Conservation (phyloP, 2,329 filamentous ascomycete species). For the Cordyceps fumosorosea region DNA sequence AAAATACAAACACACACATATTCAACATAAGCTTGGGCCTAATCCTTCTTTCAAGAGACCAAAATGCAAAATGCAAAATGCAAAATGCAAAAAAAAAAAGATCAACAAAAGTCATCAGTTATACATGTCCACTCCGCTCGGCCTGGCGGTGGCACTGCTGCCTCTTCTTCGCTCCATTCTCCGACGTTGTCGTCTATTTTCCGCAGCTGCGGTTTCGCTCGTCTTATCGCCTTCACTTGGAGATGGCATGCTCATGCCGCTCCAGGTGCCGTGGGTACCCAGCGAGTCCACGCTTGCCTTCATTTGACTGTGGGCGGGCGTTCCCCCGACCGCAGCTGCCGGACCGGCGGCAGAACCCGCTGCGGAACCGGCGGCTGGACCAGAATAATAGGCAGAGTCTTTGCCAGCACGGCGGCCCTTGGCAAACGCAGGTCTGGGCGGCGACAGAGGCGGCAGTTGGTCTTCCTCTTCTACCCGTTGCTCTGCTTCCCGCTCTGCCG, state of each 20-base stretch:
- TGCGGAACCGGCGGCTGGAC: slow-evolving; percentile 36
- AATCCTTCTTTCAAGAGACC: background rate
- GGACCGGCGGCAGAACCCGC: slow-evolving; percentile 35
- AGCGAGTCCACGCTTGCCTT: slow-evolving; percentile 42
- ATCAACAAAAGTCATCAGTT: slow-evolving; percentile 20
- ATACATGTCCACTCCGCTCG: slow-evolving; percentile 32
- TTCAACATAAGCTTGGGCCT: slow-evolving; percentile 16
- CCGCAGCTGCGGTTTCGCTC: slow-evolving; percentile 32
- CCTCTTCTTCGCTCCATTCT: slow-evolving; percentile 46
- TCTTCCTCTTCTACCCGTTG: slow-evolving; percentile 33
- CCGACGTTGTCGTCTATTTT: slow-evolving; percentile 47
- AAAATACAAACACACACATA: slow-evolving; percentile 18
- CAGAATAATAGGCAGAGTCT: slow-evolving; percentile 57
- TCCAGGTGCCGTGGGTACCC: slow-evolving; percentile 48
- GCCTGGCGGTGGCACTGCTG: slow-evolving; percentile 25
- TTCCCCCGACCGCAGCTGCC: slow-evolving; percentile 18
- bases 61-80: slow-evolving; percentile 1
- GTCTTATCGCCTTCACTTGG: slow-evolving; percentile 34
- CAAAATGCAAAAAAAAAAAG: background rate
- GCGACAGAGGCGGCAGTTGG: slow-evolving; percentile 40
- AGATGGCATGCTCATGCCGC: slow-evolving; percentile 40
- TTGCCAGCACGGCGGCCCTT: slow-evolving; percentile 42
- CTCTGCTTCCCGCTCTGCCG: slow-evolving; percentile 42
- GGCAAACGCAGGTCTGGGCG: slow-evolving; percentile 52
- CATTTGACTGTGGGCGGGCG: slow-evolving; percentile 29